phyloP scores from a whole-genome alignment of 495 filamentous ascomycete genomes.

The Penicillium ucsense region DNA sequence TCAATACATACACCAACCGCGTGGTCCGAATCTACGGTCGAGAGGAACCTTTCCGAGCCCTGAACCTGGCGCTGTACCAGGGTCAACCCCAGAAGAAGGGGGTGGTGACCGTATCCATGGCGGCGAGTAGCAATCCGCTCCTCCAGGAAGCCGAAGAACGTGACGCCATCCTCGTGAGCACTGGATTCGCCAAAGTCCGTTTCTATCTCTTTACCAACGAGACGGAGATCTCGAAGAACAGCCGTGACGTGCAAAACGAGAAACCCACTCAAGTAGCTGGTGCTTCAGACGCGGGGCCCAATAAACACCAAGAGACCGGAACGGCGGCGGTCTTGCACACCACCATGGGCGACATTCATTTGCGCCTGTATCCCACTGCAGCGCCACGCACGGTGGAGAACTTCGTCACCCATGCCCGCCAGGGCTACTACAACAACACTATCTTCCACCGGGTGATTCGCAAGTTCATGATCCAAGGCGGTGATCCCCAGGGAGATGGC shows the following conservation, averaged over 20 bases:
- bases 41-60: constrained; percentile 76
- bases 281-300: constrained; percentile 32
- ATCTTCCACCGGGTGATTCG: constrained; percentile 96
- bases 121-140: constrained; percentile 84
- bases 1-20: constrained; percentile 90
- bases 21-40: constrained; percentile 79
- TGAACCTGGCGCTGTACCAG: constrained; percentile 87
- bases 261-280: constrained; percentile 49
- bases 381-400: constrained; percentile 98
- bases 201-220: constrained; percentile 99
- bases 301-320: constrained; percentile 60
- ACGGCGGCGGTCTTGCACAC: constrained; percentile 83
- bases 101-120: constrained; percentile 93
- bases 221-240: constrained; percentile 68
- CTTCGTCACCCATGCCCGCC: constrained; percentile 82
- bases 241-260: constrained; percentile 91
- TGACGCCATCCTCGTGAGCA: constrained; percentile 80
- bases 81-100: constrained; percentile 88
- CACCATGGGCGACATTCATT: constrained; percentile 86
- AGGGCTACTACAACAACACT: constrained; percentile 91
- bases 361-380: constrained; percentile 85
- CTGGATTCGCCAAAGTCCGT: constrained; percentile 76
- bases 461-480: constrained; percentile 96
- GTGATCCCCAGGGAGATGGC: constrained; percentile 89
- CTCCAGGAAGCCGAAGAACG: constrained; percentile 85